Percentiles rank a stretch among this genome's conserved stretches.
Conservation (phyloP, 2,329 filamentous ascomycete species). For the Colletotrichum sansevieriae region DNA sequence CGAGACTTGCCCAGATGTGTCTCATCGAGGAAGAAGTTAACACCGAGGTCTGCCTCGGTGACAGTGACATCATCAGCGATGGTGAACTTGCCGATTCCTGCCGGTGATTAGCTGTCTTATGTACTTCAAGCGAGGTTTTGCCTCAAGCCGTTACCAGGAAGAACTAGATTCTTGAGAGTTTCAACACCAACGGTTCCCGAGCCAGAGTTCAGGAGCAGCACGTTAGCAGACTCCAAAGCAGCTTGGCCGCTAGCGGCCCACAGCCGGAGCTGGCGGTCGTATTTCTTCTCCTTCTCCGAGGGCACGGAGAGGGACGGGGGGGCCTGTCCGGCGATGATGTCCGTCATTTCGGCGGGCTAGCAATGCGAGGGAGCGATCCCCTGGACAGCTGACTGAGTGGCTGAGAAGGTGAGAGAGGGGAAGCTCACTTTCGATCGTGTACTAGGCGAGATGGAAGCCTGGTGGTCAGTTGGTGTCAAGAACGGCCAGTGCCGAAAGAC, state of each 20-base stretch:
- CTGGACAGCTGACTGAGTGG: too few relatives aligned
- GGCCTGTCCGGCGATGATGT: slow-evolving; percentile 59
- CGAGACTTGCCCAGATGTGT: slow-evolving; percentile 80
- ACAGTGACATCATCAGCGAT: slow-evolving; percentile 87
- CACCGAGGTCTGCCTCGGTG: slow-evolving; percentile 85
- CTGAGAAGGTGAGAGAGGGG: too few relatives aligned
- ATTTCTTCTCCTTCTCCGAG: slow-evolving; percentile 79
- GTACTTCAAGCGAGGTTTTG: not conserved
- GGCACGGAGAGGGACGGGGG: slow-evolving; percentile 65
- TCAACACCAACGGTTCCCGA: slow-evolving; percentile 91
- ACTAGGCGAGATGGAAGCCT: too few relatives aligned
- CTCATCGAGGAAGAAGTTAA: slow-evolving; percentile 97
- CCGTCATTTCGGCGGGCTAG: slow-evolving; percentile 53
- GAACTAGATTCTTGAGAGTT: slow-evolving; percentile 94
- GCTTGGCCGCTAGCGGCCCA: slow-evolving; percentile 95
- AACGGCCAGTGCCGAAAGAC: too few relatives aligned
- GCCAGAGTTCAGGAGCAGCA: slow-evolving; percentile 91
- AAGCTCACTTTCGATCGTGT: too few relatives aligned
- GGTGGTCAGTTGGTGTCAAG: too few relatives aligned
- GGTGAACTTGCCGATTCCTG: slow-evolving; percentile 89
- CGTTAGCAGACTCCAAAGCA: slow-evolving; percentile 89
- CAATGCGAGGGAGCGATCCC: too few relatives aligned
- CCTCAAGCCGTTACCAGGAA: slow-evolving; percentile 73
- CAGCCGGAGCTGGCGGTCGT: slow-evolving; percentile 93
- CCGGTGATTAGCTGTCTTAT: slow-evolving; percentile 43